Evolutionary conservation across 352 stramenopile genomes (phyloP).

Genomic region (Phytophthora multivora): DNA sequence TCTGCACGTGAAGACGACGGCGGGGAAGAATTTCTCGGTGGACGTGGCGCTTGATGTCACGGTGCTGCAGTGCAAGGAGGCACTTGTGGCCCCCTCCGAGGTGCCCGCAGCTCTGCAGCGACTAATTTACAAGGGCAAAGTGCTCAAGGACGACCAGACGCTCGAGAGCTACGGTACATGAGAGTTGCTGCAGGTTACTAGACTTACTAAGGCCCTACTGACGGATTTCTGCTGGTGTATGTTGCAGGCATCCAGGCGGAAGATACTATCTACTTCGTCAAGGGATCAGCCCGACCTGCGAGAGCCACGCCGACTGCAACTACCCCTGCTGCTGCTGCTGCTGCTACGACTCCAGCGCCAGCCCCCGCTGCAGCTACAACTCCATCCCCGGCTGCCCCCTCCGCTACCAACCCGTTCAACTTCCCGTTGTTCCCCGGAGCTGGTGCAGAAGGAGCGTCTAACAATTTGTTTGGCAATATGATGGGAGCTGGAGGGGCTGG

Average conservation of each 20-base stretch:
- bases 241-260: constrained; percentile 69
- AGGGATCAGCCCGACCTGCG: constrained; percentile 49
- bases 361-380: constrained; percentile 22
- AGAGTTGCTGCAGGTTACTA: neutral
- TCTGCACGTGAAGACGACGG: constrained; percentile 85
- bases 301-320: constrained; percentile 19
- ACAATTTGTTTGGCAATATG: constrained; percentile 61
- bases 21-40: constrained; percentile 79
- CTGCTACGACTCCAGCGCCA: constrained; percentile 11
- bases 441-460: constrained; percentile 16
- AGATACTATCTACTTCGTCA: constrained; percentile 88
- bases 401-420: constrained; percentile 51
- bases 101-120: constrained; percentile 81
- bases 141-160: constrained; percentile 90
- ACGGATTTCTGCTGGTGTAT: neutral
- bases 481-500: constrained; percentile 39
- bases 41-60: constrained; percentile 73
- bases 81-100: constrained; percentile 68
- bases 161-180: constrained; percentile 80
- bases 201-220: neutral
- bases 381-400: constrained; percentile 13
- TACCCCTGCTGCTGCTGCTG: constrained; percentile 27
- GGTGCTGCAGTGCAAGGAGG: constrained; percentile 80
- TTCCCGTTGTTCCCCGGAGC: constrained; percentile 53
- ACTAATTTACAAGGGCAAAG: constrained; percentile 91